Conservation (phyloP, 2,329 filamentous ascomycete species). For the Microdochium bolleyi region DNA sequence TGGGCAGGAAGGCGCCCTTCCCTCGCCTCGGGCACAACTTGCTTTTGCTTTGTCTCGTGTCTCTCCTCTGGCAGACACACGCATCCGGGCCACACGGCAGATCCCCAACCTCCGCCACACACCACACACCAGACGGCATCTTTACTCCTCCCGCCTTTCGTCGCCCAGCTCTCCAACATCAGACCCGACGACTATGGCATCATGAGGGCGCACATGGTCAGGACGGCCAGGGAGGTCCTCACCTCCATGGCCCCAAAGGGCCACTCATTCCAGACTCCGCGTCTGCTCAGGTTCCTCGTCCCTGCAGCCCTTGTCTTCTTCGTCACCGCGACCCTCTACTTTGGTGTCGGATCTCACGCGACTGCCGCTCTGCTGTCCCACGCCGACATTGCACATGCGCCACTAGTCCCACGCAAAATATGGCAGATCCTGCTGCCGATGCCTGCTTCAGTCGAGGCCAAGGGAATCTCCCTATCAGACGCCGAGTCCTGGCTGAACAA, state of each 20-base stretch:
- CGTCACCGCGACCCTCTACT: neutral
- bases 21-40: no score
- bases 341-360: neutral
- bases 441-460: neutral
- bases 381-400: neutral
- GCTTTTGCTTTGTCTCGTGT: no score
- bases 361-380: neutral
- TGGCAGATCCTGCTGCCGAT: constrained; percentile 7
- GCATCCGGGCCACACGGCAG: no score
- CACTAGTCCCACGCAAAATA: constrained; percentile 24
- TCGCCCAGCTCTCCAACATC: neutral
- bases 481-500: constrained; percentile 4
- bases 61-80: no score
- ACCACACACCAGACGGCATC: no score
- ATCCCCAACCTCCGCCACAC: no score
- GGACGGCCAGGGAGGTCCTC: neutral
- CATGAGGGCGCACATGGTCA: neutral
- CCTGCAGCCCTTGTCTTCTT: neutral
- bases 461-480: constrained; percentile 1
- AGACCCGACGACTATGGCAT: neutral
- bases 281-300: neutral
- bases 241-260: neutral
- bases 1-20: no score
- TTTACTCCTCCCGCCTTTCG: neutral
- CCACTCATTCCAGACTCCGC: neutral